Base-by-base conservation (phyloP, 768 basidiomycete genomes). In the Mycena amicta region DNA sequence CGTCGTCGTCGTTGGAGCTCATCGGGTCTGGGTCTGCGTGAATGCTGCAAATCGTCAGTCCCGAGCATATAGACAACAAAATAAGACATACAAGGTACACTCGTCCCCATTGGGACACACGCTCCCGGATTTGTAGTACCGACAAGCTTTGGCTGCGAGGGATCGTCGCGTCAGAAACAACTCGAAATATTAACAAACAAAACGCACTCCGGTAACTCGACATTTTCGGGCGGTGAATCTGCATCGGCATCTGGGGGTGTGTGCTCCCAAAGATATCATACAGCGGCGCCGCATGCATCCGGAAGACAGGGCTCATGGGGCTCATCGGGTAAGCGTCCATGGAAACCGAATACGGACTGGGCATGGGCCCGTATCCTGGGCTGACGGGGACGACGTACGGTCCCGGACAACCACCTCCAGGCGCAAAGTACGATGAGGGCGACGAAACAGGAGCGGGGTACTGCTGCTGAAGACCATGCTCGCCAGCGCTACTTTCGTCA, bases 141-240 rank as follows among this genome's bases (percentile, higher is more conserved):
- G 84, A 70, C 86, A 88, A 26, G 80, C 81, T 57, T 87, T 87
- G 1, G 85, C 86, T 87, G n/a, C 23, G 26, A 23, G n/a, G n/a
- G n/a, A n/a, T n/a, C n/a, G n/a, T n/a, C n/a, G n/a, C n/a, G n/a
- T n/a, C n/a, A n/a, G n/a, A n/a, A n/a, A n/a, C n/a, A n/a, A n/a
- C n/a, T n/a, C n/a, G n/a, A n/a, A n/a, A n/a, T n/a, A n/a, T n/a
- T n/a, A 12, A 27, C 18, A 40, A 31, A n/a, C 6, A 16, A 6
- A 30, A 45, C 57, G 26, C 50, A 63, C 62, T 63, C 4, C 50
- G 33, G 33, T 60, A 63, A n/a, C 18, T 57, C 25, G 45, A 26
- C 16, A 46, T 40, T 46, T 45, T 63, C 18, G 33, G 33, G 18
- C 8, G 18, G 33, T n/a, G 33, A 18, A 37, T 37, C 18, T 37